Percentiles rank a stretch among this genome's conserved stretches.
These are phyloP conservation scores for Tricholomella constricta DNA, from an alignment of 768 basidiomycete species.

Conservation along the genomic window DNA sequence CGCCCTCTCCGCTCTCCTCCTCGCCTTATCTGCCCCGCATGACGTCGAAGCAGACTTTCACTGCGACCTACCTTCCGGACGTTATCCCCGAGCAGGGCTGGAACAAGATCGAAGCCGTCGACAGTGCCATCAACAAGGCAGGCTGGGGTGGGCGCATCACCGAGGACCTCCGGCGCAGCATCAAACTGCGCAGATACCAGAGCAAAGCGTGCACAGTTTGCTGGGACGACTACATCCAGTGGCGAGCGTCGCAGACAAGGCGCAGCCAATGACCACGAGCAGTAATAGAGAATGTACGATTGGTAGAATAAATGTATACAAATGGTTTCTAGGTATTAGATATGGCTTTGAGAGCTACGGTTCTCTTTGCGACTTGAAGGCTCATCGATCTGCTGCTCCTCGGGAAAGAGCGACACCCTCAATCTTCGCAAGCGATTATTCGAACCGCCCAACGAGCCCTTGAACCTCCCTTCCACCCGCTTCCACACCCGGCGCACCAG, in stretches of 20 bases:
- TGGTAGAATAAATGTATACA: constrained; percentile 14
- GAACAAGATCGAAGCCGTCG: constrained; percentile 86
- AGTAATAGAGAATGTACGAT: constrained; percentile 7
- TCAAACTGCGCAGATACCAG: constrained; percentile 83
- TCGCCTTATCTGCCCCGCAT: constrained; percentile 57
- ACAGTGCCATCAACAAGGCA: constrained; percentile 91
- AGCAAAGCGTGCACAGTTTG: constrained; percentile 65
- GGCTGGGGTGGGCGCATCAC: constrained; percentile 85
- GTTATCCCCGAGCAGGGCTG: constrained; percentile 94
- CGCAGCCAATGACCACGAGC: background rate
- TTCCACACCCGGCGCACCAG: constrained; percentile 60
- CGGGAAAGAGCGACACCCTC: constrained; percentile 35
- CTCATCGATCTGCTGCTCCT: too few species aligned
- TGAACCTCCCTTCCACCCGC: constrained; percentile 57
- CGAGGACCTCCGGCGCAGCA: constrained; percentile 75
- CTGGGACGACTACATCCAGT: constrained; percentile 78
- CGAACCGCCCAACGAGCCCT: constrained; percentile 43
- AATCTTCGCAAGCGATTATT: constrained; percentile 46
- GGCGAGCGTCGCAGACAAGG: constrained; percentile 50
- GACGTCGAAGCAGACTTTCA: constrained; percentile 60
- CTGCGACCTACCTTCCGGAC: constrained; percentile 92
- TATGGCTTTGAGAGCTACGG: background rate
- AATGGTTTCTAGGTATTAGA: constrained; percentile 11
- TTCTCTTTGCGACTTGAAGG: too few species aligned
- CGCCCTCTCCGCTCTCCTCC: constrained; percentile 74